These are phyloP conservation scores for Typha latifolia DNA, from an alignment of 176 grass and related monocot species.

Conservation along the genomic window DNA sequence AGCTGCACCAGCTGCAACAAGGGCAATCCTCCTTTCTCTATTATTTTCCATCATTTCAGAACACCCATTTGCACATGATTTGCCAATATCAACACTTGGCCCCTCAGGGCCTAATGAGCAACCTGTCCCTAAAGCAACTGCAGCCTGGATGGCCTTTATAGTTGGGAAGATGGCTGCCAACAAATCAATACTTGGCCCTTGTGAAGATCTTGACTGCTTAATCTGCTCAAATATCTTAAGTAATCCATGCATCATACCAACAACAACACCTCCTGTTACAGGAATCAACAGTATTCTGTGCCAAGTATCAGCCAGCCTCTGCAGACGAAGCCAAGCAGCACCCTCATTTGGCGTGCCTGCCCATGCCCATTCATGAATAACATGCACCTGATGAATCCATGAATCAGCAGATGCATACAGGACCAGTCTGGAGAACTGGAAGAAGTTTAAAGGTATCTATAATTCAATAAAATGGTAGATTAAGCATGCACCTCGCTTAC, in stretches of 20 bases:
- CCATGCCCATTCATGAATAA: slow-evolving; percentile 99
- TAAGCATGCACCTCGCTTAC: too few species aligned
- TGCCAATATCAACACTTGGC: slow-evolving; percentile 94
- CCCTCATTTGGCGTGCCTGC: slow-evolving; percentile 89
- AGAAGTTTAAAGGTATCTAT: neutral
- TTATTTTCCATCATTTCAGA: slow-evolving; percentile 98
- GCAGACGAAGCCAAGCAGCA: slow-evolving; percentile 88
- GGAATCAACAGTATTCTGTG: slow-evolving; percentile 93
- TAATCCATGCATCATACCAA: slow-evolving; percentile 95
- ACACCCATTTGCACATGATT: slow-evolving; percentile 89
- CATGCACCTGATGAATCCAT: slow-evolving; percentile 65
- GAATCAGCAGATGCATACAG: neutral
- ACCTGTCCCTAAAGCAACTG: slow-evolving; percentile 78
- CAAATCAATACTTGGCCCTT: slow-evolving; percentile 52
- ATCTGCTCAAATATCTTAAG: slow-evolving; percentile 88
- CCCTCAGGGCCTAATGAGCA: slow-evolving; percentile 90
- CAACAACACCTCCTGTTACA: slow-evolving; percentile 81
- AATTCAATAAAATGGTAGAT: too few species aligned
- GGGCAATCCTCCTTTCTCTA: slow-evolving; percentile 80
- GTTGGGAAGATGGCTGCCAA: slow-evolving; percentile 68
- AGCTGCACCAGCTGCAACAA: slow-evolving; percentile 88
- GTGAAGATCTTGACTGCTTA: slow-evolving; percentile 40
- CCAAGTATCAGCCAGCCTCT: slow-evolving; percentile 85
- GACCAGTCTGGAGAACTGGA: neutral
- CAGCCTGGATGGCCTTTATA: slow-evolving; percentile 79